These are phyloP conservation scores for Plasmopara viticola DNA, from an alignment of 352 stramenopile species.

Conservation along the genomic window DNA sequence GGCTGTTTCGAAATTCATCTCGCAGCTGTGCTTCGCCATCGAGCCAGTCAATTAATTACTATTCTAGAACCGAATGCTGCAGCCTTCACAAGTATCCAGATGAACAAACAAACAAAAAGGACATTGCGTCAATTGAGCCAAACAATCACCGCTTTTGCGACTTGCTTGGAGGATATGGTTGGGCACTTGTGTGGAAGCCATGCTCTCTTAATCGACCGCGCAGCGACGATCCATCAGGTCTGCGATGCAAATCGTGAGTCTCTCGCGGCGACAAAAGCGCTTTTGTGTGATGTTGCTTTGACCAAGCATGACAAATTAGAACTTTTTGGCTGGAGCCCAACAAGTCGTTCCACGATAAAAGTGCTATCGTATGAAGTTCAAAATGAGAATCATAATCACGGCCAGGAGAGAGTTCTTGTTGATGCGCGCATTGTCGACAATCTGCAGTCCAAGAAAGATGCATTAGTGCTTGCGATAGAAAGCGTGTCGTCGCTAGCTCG, in stretches of 20 bases:
- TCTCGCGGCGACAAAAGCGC: neutral
- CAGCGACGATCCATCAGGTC: constrained; percentile 22
- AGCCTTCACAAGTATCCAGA: neutral
- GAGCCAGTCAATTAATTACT: constrained; percentile 16
- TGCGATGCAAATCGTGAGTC: constrained; percentile 22
- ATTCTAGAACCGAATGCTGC: neutral
- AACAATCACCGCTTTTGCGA: constrained; percentile 23
- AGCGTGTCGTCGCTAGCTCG: constrained; percentile 31
- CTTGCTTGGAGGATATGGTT: constrained; percentile 20
- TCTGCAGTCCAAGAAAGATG: constrained; percentile 37
- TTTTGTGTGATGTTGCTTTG: neutral
- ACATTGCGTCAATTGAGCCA: constrained; percentile 29
- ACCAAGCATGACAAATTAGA: neutral
- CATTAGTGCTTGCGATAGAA: constrained; percentile 38
- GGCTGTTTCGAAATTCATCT: constrained; percentile 51
- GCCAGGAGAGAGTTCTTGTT: constrained; percentile 21
- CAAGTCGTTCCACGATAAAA: constrained; percentile 5
- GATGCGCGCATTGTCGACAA: constrained; percentile 38
- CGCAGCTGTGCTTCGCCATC: constrained; percentile 26
- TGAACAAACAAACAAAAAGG: constrained; percentile 6
- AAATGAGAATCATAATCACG: neutral
- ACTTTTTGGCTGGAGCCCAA: constrained; percentile 42
- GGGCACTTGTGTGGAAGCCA: constrained; percentile 16
- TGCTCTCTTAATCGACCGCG: constrained; percentile 7
- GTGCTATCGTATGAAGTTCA: constrained; percentile 19